phyloP scores from a whole-genome alignment of 2,329 filamentous ascomycete genomes.

The Aspergillus fructus region DNA sequence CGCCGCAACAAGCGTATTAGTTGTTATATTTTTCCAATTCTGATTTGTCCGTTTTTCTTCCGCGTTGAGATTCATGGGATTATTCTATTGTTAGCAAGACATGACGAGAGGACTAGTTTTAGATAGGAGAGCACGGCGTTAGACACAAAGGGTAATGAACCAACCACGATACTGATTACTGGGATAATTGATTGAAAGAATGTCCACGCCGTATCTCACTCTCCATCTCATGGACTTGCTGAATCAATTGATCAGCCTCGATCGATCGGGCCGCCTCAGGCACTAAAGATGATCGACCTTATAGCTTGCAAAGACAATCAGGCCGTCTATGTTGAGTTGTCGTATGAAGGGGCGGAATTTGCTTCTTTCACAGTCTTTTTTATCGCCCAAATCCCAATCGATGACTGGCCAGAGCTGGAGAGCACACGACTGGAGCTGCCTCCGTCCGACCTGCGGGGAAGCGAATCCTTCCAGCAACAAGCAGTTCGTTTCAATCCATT shows the following conservation, averaged over 20 bases:
- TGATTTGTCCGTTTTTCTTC: background rate
- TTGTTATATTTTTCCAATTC: background rate
- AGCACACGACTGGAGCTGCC: background rate
- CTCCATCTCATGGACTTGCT: background rate
- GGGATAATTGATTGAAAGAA: background rate
- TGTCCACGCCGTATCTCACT: too few species aligned
- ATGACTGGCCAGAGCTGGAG: background rate
- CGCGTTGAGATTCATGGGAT: background rate
- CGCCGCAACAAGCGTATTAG: conserved; percentile 37
- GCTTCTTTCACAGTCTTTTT: background rate
- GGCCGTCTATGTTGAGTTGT: conserved; percentile 1
- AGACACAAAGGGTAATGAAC: conserved; percentile 6
- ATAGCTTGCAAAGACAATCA: conserved; percentile 6
- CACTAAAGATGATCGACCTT: conserved; percentile 2
- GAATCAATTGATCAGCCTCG: background rate
- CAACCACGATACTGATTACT: background rate
- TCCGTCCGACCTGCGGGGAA: background rate
- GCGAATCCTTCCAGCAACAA: conserved; percentile 1
- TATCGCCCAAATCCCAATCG: background rate
- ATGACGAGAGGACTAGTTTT: conserved; percentile 29
- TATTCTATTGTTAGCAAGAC: conserved; percentile 9
- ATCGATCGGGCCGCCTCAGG: background rate
- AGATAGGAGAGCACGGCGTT: conserved; percentile 26
- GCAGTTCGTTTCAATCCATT: background rate
- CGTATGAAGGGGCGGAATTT: background rate